These are phyloP conservation scores for Jacaranda copaia DNA, from an alignment of 257 asterid species.

Conservation along the genomic window DNA sequence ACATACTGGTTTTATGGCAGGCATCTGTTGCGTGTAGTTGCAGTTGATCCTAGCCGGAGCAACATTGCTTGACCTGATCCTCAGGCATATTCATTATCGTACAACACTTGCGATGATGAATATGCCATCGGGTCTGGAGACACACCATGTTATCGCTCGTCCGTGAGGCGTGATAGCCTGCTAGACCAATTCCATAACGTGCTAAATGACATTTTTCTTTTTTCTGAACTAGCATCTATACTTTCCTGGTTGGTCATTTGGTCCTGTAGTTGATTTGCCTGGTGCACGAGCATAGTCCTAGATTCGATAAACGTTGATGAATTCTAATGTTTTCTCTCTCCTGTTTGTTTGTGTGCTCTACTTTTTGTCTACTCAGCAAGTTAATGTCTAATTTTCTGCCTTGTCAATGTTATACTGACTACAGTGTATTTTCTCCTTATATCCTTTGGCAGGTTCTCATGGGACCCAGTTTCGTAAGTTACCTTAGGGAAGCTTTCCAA, in stretches of 20 bases:
- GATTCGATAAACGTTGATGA: not conserved
- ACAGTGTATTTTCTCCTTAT: no score
- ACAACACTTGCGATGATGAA: not conserved
- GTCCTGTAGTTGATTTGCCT: not conserved
- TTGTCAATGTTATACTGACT: no score
- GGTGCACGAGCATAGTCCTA: not conserved
- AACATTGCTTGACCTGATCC: not conserved
- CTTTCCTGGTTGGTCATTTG: not conserved
- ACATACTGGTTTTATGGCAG: no score
- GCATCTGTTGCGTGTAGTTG: no score
- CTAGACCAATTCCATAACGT: conserved; percentile 24
- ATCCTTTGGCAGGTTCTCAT: no score
- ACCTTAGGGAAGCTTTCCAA: no score
- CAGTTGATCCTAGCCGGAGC: not conserved
- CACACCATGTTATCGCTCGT: conserved; percentile 20
- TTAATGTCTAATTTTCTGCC: not conserved
- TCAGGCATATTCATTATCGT: not conserved
- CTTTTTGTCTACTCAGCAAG: not conserved
- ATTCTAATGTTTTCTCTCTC: not conserved
- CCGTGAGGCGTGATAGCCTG: conserved; percentile 2
- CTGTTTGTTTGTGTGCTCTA: not conserved
- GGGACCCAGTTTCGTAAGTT: no score
- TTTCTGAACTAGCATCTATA: not conserved
- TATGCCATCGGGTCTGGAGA: conserved; percentile 1
- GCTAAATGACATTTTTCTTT: not conserved